Percentiles rank a stretch among this genome's conserved stretches.
Conservation (phyloP, 2,329 filamentous ascomycete genomes). For the Fusarium sp. region DNA sequence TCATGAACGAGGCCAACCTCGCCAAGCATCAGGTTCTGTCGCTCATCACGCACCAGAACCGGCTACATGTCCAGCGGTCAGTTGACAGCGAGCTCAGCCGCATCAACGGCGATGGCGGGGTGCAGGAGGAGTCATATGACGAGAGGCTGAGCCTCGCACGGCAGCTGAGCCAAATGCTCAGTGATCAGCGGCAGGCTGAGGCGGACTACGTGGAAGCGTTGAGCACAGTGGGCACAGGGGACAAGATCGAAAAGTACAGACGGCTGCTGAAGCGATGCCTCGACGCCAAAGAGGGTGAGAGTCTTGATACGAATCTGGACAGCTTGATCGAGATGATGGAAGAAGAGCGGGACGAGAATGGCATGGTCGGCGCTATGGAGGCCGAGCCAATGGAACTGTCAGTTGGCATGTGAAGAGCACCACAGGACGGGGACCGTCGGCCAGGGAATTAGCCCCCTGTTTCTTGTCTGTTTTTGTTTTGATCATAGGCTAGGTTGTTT, state of each 20-base stretch:
- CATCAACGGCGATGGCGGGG: constrained; percentile 59
- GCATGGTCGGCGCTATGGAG: constrained; percentile 48
- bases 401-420: constrained; percentile 38
- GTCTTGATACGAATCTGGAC: constrained; percentile 72
- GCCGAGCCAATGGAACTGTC: constrained; percentile 48
- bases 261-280: constrained; percentile 75
- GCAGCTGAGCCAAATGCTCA: constrained; percentile 66
- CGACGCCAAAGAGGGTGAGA: constrained; percentile 73
- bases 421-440: constrained; percentile 23
- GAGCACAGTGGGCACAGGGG: constrained; percentile 74
- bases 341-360: constrained; percentile 64
- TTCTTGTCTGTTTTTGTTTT: constrained; percentile 15
- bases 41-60: constrained; percentile 63
- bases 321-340: constrained; percentile 72
- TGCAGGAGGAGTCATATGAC: constrained; percentile 60
- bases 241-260: constrained; percentile 79
- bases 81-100: constrained; percentile 63
- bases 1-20: constrained; percentile 62
- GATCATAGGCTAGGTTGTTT: constrained; percentile 5
- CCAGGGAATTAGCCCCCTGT: constrained; percentile 4
- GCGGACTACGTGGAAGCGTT: constrained; percentile 75
- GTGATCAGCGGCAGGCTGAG: constrained; percentile 71
- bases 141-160: constrained; percentile 68
- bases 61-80: constrained; percentile 62
- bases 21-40: constrained; percentile 62